Evolutionary conservation across 306 rosid genomes (phyloP).

Genomic region (Betula pendula): DNA sequence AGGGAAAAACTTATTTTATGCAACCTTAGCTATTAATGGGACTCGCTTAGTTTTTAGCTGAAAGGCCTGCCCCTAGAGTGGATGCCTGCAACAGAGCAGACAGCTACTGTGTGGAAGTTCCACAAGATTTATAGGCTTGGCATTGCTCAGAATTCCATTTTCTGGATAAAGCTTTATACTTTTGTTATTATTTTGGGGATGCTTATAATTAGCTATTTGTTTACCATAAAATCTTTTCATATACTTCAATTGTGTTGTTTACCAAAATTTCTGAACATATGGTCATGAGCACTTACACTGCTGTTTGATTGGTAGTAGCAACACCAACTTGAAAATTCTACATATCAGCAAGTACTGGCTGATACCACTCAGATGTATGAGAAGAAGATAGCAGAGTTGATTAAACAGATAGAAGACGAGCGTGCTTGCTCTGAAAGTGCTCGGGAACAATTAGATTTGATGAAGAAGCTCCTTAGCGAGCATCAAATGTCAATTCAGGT

Average conservation of each 20-base stretch:
- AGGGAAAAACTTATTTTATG: background rate
- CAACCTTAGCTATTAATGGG: background rate
- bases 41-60: background rate
- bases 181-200: background rate
- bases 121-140: background rate
- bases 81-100: background rate
- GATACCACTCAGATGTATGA: constrained; percentile 73
- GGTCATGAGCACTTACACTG: constrained; percentile 17
- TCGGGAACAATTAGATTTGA: constrained; percentile 39
- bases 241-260: background rate
- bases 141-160: background rate
- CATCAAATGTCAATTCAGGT: constrained; percentile 50
- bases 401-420: constrained; percentile 47
- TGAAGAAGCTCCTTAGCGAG: constrained; percentile 40
- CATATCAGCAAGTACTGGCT: constrained; percentile 56
- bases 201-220: background rate
- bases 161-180: background rate
- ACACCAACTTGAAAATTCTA: constrained; percentile 56
- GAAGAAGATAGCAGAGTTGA: constrained; percentile 52
- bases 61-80: background rate
- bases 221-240: background rate
- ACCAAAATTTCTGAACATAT: background rate
- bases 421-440: constrained; percentile 26
- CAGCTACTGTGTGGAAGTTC: background rate
- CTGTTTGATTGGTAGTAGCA: constrained; percentile 53